These are phyloP conservation scores for Colletotrichum chrysophilum DNA, from an alignment of 2,329 filamentous ascomycete species.

Conservation along the genomic window DNA sequence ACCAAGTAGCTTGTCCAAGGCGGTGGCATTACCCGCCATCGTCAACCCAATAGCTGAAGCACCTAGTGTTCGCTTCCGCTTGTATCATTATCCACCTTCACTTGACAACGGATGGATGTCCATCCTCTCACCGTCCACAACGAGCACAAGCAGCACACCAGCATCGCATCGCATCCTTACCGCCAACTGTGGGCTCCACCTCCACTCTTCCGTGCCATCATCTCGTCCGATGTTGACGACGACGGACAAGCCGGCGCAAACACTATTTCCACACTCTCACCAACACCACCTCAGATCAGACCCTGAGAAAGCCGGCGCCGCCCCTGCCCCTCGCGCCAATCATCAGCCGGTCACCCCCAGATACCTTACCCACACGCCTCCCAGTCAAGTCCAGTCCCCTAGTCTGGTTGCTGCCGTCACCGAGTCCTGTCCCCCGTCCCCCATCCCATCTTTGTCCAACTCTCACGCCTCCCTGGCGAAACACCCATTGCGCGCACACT, in stretches of 20 bases:
- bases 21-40: not conserved
- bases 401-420: not conserved
- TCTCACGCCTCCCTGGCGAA: conserved; percentile 12
- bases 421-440: not conserved
- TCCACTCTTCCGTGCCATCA: not conserved
- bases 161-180: not conserved
- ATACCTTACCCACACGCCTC: conserved; percentile 20
- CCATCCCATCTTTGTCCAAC: not conserved
- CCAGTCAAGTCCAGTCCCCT: not conserved
- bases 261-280: conserved; percentile 11
- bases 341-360: conserved; percentile 7
- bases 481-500: conserved; percentile 1
- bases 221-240: not conserved
- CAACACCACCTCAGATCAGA: not conserved
- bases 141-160: not conserved
- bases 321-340: not conserved
- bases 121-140: not conserved
- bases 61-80: not conserved
- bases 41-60: not conserved
- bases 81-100: not conserved
- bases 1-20: not conserved
- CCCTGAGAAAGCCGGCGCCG: not conserved
- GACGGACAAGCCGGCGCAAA: not conserved
- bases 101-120: not conserved
- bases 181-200: not conserved